Conservation (phyloP, 1,139 yeast species). For the Groenewaldozyma auringiensis region DNA sequence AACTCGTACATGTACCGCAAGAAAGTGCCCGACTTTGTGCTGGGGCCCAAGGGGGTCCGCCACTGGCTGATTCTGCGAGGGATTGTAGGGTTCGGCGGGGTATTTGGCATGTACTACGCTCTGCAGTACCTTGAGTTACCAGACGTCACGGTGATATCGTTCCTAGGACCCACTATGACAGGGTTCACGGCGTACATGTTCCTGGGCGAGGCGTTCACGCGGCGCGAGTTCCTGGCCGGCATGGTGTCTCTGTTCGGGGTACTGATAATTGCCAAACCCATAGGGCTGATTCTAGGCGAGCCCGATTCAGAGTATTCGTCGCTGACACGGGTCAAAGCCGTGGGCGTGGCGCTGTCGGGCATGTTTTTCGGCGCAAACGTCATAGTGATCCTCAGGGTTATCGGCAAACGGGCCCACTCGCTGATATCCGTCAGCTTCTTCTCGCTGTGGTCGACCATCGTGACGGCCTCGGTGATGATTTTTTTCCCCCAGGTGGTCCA, state of each 20-base stretch:
- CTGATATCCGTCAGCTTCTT: constrained; percentile 70
- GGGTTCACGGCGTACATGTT: constrained; percentile 65
- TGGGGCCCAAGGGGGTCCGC: constrained; percentile 61
- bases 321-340: constrained; percentile 37
- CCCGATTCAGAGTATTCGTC: constrained; percentile 9
- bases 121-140: constrained; percentile 68
- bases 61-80: constrained; percentile 57
- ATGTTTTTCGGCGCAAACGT: constrained; percentile 66
- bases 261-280: constrained; percentile 71
- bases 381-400: constrained; percentile 62
- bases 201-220: constrained; percentile 59
- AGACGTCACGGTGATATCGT: constrained; percentile 73
- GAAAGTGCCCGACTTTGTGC: constrained; percentile 52
- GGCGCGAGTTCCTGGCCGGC: constrained; percentile 63
- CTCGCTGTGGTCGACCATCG: constrained; percentile 51
- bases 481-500: constrained; percentile 45
- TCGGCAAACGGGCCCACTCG: constrained; percentile 76
- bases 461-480: constrained; percentile 49
- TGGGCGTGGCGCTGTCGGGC: constrained; percentile 58
- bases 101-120: constrained; percentile 67
- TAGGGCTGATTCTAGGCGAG: constrained; percentile 43
- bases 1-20: constrained; percentile 43
- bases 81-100: constrained; percentile 67
- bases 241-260: constrained; percentile 68
- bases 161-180: constrained; percentile 69